Evolutionary conservation across 2,329 filamentous ascomycete species (phyloP), one percentile per base, ranked within the genome.

Genomic region (Aotearoamyces nothofagi): DNA sequence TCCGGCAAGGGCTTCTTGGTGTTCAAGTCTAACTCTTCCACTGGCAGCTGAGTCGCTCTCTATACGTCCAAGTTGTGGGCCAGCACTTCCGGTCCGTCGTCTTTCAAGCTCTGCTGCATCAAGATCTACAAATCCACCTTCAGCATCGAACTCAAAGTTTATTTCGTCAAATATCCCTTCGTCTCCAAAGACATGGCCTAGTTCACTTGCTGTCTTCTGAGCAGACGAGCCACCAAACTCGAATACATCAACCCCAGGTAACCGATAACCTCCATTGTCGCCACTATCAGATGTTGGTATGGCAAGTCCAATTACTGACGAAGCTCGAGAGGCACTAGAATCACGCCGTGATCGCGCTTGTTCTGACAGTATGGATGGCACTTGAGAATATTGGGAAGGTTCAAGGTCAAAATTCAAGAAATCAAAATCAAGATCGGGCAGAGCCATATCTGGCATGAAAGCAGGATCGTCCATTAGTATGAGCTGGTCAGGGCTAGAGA

Each of bases 401-500:
- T 39, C 25, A 13, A 33, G 19, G 17, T 57, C 47, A 20, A 68
- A 48, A 3, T 52, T 49, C 8, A 54, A 53, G 10, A 73, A 45
- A 27, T 69, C 61, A 13, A 69, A 47, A 17, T 74, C 60, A 32
- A 78, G 59, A 1, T 64, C 57, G 2, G 74, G 69, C 15, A 83
- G 57, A 17, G 60, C 57, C 17, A 73, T 61, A 24, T 77, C 70
- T 0, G 77, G 73, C 7, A 80, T 54, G 46, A 96, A 94, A 23
- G 69, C 64, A 1, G 84, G 83, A 44, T 96, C 87, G 43, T 96
- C 82, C 30, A 69, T 60, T 2, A 96, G 60, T 3, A 83, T 59
- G 32, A 94, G 72, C 40, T 86, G 75, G 14, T 79, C 71, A 4
- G 69, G 72, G 42, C 82, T 93, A 39, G 10, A 5, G 30, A 8